Base-by-base conservation (phyloP, 2,329 filamentous ascomycete species). In the Hirsutella minnesotensis region DNA sequence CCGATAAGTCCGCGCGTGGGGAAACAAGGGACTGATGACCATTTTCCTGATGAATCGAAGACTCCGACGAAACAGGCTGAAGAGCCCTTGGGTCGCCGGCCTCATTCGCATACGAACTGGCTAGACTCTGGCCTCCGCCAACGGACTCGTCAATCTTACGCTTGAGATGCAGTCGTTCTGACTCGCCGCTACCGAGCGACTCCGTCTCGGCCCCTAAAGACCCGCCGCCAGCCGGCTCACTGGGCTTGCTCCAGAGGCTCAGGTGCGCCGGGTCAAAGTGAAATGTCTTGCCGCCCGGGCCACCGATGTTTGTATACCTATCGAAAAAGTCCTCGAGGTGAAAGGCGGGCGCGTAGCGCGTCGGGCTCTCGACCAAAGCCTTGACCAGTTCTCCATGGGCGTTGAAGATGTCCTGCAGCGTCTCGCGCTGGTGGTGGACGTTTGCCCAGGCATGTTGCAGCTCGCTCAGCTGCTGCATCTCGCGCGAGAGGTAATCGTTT, bases 261-360 rank as follows among this genome's bases (percentile, higher is more conserved):
- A 90, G 68, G 54, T 88, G 84, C 2, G 83, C 79, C 2, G 83
- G 77, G 52, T 92, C 85, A 43, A 92, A 85, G 5, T 62, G 67
- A 49, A 71, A 75, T 0, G 72, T 68, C 44, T 78, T 71, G 1
- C 79, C 81, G 0, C 77, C 79, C 18, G 66, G 66, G 0, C 72
- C 69, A 1, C 69, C 67, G 37, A 79, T 68, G 45, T 72, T 75
- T 1, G 66, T 63, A 46, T 94, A 94, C 22, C 87, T 73, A 52
- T 92, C 85, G 52, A 92, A 89, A 60, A 94, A 94, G 56, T 92
- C 85, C 49, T 92, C 86, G 13, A 89, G 73, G 47, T 92, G 85
- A 54, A 92, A 90, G 2, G 86, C 83, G 0, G 85, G 81, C 0
- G 81, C 81, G 51, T 86, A 87, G 9, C 83, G 66, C 72, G 85